Conservation (phyloP, 345 rosid genomes). For the Rhodomyrtus tomentosa region DNA sequence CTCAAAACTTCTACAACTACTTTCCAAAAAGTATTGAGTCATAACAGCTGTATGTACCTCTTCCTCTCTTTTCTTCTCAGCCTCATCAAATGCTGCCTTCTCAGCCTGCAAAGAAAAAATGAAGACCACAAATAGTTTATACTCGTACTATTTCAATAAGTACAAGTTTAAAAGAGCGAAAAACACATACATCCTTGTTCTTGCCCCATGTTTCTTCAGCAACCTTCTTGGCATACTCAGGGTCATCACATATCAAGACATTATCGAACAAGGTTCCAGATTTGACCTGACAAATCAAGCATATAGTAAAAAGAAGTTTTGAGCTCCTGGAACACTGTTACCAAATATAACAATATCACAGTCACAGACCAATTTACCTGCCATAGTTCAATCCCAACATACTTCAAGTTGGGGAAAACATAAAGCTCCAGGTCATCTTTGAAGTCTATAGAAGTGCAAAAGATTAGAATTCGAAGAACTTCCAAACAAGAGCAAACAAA, state of each 20-base stretch:
- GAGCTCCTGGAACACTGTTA: neutral
- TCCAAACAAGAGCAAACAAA: neutral
- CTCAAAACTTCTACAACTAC: neutral
- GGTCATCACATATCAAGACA: constrained; percentile 46
- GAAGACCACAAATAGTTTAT: neutral
- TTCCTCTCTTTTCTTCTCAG: constrained; percentile 6
- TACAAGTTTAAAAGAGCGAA: neutral
- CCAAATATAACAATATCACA: neutral
- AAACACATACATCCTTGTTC: constrained; percentile 6
- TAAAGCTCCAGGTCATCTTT: constrained; percentile 90
- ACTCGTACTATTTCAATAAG: neutral
- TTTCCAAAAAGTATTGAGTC: neutral
- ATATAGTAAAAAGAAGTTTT: neutral
- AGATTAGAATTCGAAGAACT: neutral
- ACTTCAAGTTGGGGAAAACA: constrained; percentile 81
- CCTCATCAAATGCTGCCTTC: constrained; percentile 9
- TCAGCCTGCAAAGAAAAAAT: constrained; percentile 1
- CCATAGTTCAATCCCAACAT: constrained; percentile 97
- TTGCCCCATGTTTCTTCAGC: constrained; percentile 41
- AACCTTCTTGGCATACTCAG: constrained; percentile 28
- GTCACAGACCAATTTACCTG: constrained; percentile 42
- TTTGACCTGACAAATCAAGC: constrained; percentile 55
- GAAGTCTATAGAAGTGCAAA: constrained; percentile 55
- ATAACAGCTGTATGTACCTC: neutral
- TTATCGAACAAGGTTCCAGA: constrained; percentile 95